These are phyloP conservation scores for Tylopilus vinaceipallidus DNA, from an alignment of 768 basidiomycete species.

Conservation along the genomic window DNA sequence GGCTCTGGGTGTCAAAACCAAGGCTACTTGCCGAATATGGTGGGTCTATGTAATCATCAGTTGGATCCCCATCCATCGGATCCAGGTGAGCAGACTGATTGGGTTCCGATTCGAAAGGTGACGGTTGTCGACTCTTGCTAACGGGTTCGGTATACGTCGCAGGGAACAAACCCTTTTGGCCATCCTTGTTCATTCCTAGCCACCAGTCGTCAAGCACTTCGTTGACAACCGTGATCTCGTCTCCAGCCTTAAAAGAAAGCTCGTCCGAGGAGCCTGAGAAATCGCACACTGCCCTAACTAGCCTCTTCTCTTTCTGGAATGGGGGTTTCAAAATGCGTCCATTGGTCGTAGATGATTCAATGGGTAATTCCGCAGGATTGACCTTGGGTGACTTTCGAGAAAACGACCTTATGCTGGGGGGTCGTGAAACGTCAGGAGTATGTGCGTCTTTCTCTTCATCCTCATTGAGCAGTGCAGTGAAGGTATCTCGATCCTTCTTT, in stretches of 20 bases:
- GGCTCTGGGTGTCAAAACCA: constrained; percentile 37
- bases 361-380: constrained; percentile 21
- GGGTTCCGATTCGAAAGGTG: constrained; percentile 35
- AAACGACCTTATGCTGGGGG: constrained; percentile 36
- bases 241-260: constrained; percentile 69
- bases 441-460: constrained; percentile 30
- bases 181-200: constrained; percentile 69
- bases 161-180: constrained; percentile 79
- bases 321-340: constrained; percentile 49
- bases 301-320: constrained; percentile 47
- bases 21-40: constrained; percentile 22
- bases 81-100: constrained; percentile 8
- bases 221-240: constrained; percentile 70
- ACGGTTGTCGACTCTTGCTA: constrained; percentile 17
- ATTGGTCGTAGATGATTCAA: constrained; percentile 28
- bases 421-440: constrained; percentile 30
- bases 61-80: constrained; percentile 23
- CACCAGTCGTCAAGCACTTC: constrained; percentile 92
- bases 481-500: constrained; percentile 61
- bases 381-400: constrained; percentile 28
- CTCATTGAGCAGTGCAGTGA: constrained; percentile 53
- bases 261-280: constrained; percentile 78
- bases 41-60: constrained; percentile 20
- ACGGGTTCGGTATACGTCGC: constrained; percentile 63
- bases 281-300: constrained; percentile 72